Base-by-base conservation (phyloP, 768 basidiomycete species). In the Thelephora aurantiotincta region DNA sequence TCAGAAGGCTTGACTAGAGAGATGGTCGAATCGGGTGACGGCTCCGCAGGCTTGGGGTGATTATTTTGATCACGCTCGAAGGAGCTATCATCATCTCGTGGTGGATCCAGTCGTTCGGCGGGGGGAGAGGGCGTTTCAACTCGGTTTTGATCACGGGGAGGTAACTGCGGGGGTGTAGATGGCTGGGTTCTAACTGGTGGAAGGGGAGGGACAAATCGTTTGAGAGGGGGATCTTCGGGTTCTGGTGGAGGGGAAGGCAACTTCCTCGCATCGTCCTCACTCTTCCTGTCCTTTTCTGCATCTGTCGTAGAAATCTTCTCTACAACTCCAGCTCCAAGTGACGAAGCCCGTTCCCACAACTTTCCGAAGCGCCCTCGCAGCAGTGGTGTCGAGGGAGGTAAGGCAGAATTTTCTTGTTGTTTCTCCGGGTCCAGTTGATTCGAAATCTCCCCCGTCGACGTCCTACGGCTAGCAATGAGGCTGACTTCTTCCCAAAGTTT, bases 401-500 rank as follows among this genome's bases (percentile, higher is more conserved):
- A n/a, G 5, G 50, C 46, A 6, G 35, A 26, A 3, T 45, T 44
- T 0, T 48, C 26, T 6, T n/a, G 41, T 33, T 48, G 49, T 34
- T 51, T 54, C n/a, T 52, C 45, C 50, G 55, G 16, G 9, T 41
- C 38, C 16, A 14, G 14, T 5, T 16, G 22, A 16, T 14, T 16
- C 16, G 38, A 41, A 41, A 2, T 16, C 7, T 22, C 22, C 2
- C 9, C 18, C 18, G 52, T 52, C 48, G 20, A 48, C 23, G 44
- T 33, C 26, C 26, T 30, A 4, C 26, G 26, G 26, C 26, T 30
- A 30, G 26, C 26, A 30, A 9, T 9, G 26, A 30, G 26, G 9
- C 26, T 30, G 26, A 30, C 86, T 52, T 93, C 91, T 48, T 89
- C 83, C 92, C 92, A 96, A 5, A 94, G 68, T 54, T 80, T 82